These are phyloP conservation scores for Conticribra weissflogii DNA, from an alignment of 108 stramenopile species.

Conservation along the genomic window DNA sequence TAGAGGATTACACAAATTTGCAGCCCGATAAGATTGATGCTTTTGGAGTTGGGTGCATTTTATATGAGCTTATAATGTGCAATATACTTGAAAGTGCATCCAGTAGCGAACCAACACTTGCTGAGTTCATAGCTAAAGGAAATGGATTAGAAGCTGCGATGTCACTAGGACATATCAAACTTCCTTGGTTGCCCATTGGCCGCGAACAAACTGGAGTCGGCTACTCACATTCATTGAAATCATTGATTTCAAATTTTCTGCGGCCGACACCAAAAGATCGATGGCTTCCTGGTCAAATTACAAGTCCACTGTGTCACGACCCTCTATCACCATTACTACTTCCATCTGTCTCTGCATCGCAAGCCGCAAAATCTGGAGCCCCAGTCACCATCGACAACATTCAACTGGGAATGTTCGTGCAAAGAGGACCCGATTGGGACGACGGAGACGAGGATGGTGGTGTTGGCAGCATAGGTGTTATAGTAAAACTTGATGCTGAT, in stretches of 20 bases:
- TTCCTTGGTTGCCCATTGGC: conserved; percentile 38
- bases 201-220: conserved; percentile 19
- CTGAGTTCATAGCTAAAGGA: conserved; percentile 28
- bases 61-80: conserved; percentile 35
- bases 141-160: conserved; percentile 37
- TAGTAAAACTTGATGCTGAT: conserved; percentile 45
- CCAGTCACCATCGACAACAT: conserved; percentile 50
- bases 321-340: conserved; percentile 34
- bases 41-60: conserved; percentile 40
- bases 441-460: conserved; percentile 47
- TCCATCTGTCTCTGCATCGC: conserved; percentile 25
- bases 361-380: conserved; percentile 33
- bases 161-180: conserved; percentile 5
- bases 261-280: conserved; percentile 20
- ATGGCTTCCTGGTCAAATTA: conserved; percentile 34
- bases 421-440: conserved; percentile 42
- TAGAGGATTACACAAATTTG: conserved; percentile 27
- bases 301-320: conserved; percentile 29
- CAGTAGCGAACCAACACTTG: conserved; percentile 34
- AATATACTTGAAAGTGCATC: conserved; percentile 30
- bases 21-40: conserved; percentile 39
- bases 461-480: conserved; percentile 37
- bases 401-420: conserved; percentile 57
- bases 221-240: conserved; percentile 33
- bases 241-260: conserved; percentile 35